A percentile compares a stretch with the other conserved stretches of the same genome.
These are phyloP conservation scores for Verbascum thapsus DNA, from an alignment of 257 asterid genomes.

Conservation along the genomic window DNA sequence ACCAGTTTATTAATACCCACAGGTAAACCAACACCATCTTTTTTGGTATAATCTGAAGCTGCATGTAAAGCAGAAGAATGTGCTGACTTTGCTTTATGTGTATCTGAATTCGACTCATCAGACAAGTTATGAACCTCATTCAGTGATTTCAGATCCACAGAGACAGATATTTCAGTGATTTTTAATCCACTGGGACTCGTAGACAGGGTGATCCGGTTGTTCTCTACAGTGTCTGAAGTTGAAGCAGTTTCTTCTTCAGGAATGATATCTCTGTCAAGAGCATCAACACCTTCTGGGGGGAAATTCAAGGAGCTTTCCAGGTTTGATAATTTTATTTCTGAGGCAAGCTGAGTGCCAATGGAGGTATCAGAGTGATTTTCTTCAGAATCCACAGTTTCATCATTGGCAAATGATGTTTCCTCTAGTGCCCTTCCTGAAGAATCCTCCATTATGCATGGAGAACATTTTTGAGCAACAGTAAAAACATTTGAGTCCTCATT, in stretches of 20 bases:
- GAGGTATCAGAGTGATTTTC: constrained; percentile 31
- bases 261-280: constrained; percentile 34
- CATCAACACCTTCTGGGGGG: constrained; percentile 19
- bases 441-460: constrained; percentile 27
- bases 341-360: constrained; percentile 30
- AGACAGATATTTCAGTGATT: constrained; percentile 31
- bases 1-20: too few relatives aligned
- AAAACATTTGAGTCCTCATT: constrained; percentile 28
- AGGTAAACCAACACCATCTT: constrained; percentile 31
- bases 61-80: constrained; percentile 33
- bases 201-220: constrained; percentile 27
- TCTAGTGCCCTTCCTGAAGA: constrained; percentile 28
- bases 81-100: constrained; percentile 34
- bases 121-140: constrained; percentile 35
- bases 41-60: constrained; percentile 29
- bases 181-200: constrained; percentile 36
- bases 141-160: constrained; percentile 30
- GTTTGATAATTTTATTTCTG: constrained; percentile 29
- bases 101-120: constrained; percentile 32
- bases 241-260: constrained; percentile 38
- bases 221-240: constrained; percentile 30
- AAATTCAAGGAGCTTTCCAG: constrained; percentile 32
- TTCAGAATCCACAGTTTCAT: constrained; percentile 33
- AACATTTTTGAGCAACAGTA: constrained; percentile 33
- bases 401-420: constrained; percentile 31